Base-by-base conservation (phyloP, 2,329 filamentous ascomycete species). In the Monosporascus ibericus region DNA sequence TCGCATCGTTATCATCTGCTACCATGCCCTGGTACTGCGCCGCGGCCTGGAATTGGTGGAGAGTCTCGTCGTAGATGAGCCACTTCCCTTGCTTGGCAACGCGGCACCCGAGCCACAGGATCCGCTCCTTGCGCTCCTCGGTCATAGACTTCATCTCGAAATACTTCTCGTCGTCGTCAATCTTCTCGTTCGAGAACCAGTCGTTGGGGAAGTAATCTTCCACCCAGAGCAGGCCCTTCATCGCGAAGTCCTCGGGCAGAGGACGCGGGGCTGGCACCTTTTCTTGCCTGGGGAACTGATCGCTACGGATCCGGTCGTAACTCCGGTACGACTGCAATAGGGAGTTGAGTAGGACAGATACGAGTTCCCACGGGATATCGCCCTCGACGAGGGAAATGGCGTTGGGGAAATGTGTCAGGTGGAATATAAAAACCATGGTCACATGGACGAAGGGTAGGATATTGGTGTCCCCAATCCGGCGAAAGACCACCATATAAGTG, bases 101-200 rank as follows among this genome's bases (percentile, higher is more conserved):
- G 6, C 67, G 71, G 46, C 74, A 71, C 0, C 76, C 82, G 0
- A 86, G 65, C 71, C 79, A 85, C 0, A 88, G 62, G 0, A 85
- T 77, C 0, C 85, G 73, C 49, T 82, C 79, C 36, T 75, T 77
- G 6, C 85, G 72, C n/a, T 79, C 71, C 17, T 77, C 75, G 0
- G 72, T 73, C 64, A 85, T 84, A 0, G 80, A 85, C 0, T 81
- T 69, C 0, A 80, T 67, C 60, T 88, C 85, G 46, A 88, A 78
- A 17, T 77, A 78, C 42, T 84, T 79, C 55, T 88, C 85, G 11
- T 86, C 82, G n/a, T 88, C 85, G 25, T 88, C 84, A 5, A 84
- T 74, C 53, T 78, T 77, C 1, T 77, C 75, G 8, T 75, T 74
- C 0, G 64, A 58, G 60, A 88, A 88, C 80, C 81, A 88, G 1